phyloP scores from a whole-genome alignment of 306 rosid genomes.

The Calophaca sinica region DNA sequence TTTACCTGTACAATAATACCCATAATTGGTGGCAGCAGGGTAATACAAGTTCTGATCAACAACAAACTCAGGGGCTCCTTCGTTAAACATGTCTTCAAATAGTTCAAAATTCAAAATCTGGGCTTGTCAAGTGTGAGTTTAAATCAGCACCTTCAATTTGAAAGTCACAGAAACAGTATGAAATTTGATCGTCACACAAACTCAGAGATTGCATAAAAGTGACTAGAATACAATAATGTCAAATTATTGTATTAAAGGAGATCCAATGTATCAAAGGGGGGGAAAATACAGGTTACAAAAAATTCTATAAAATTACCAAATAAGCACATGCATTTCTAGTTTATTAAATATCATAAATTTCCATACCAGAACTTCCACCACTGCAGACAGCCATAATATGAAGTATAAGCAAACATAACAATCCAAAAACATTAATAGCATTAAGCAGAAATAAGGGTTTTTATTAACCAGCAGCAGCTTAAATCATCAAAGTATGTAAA shows the following conservation, averaged over 20 bases:
- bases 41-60: conserved; percentile 87
- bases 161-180: conserved; percentile 35
- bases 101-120: conserved; percentile 62
- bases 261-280: neutral
- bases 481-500: neutral
- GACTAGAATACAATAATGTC: conserved; percentile 12
- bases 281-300: neutral
- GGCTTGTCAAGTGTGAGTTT: conserved; percentile 60
- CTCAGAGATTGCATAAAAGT: neutral
- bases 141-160: conserved; percentile 69
- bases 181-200: conserved; percentile 27
- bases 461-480: conserved; percentile 13
- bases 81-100: conserved; percentile 77
- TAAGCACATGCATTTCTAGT: conserved; percentile 57
- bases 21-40: conserved; percentile 88
- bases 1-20: conserved; percentile 90
- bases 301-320: conserved; percentile 53
- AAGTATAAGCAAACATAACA: conserved; percentile 40
- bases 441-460: neutral
- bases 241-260: neutral
- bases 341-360: conserved; percentile 61
- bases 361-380: conserved; percentile 70
- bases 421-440: neutral
- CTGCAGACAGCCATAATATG: conserved; percentile 46
- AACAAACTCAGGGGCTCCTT: conserved; percentile 85